A percentile compares a stretch with the other conserved stretches of the same genome.
phyloP scores from a whole-genome alignment of 1,284 basidiomycete genomes.

The Malassezia slooffiae region DNA sequence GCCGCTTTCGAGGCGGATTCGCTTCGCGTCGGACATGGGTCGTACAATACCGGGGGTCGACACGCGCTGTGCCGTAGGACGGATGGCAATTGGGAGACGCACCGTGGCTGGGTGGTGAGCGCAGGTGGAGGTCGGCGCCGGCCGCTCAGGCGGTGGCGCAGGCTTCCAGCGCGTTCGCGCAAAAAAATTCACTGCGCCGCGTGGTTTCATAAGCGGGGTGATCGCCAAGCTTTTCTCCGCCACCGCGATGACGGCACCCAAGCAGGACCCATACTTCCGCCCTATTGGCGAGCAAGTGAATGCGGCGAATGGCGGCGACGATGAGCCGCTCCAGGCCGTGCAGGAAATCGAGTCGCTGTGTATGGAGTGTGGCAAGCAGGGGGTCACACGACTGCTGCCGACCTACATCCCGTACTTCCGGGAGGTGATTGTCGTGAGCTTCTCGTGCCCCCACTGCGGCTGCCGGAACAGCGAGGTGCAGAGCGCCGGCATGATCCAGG shows the following conservation, averaged over 20 bases:
- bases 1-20: slow-evolving; percentile 4
- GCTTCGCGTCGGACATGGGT: slow-evolving; percentile 14
- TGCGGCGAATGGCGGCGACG: slow-evolving; percentile 7
- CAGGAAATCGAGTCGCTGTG: slow-evolving; percentile 70
- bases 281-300: slow-evolving; percentile 10
- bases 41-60: too few relatives aligned
- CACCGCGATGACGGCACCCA: neutral
- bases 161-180: too few relatives aligned
- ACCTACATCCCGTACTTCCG: slow-evolving; percentile 93
- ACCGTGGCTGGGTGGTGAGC: too few relatives aligned
- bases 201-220: too few relatives aligned
- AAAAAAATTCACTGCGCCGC: too few relatives aligned
- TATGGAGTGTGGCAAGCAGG: slow-evolving; percentile 87
- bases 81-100: too few relatives aligned
- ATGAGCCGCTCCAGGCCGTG: slow-evolving; percentile 29
- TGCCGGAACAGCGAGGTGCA: slow-evolving; percentile 87
- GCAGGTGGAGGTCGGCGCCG: too few relatives aligned
- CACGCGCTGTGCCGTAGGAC: too few relatives aligned
- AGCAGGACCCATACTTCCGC: slow-evolving; percentile 9
- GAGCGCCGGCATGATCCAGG: slow-evolving; percentile 72
- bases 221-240: too few relatives aligned
- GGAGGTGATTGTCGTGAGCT: slow-evolving; percentile 91
- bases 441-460: slow-evolving; percentile 88
- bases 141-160: too few relatives aligned
- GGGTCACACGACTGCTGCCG: slow-evolving; percentile 77